A percentile compares a stretch with the other conserved stretches of the same genome.
Conservation (phyloP, 129 eudicot species). For the Chrysanthemum makinoi region DNA sequence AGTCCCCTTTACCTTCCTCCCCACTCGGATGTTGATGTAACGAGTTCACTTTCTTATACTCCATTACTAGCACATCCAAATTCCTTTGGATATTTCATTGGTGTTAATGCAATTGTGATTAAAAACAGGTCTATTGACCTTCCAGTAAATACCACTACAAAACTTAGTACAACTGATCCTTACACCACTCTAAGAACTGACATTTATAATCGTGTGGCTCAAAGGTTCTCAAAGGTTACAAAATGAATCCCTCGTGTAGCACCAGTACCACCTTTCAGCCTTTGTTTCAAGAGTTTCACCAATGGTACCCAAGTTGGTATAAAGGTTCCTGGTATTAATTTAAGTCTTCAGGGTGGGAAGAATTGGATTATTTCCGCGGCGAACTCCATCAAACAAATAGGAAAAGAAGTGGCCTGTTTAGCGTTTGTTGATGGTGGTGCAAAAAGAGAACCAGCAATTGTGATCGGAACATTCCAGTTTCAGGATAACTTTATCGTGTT, state of each 20-base stretch:
- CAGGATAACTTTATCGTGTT: slow-evolving; percentile 26
- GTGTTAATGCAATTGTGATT: too few species aligned
- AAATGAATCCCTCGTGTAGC: slow-evolving; percentile 3
- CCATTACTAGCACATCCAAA: too few species aligned
- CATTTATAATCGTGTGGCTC: slow-evolving; percentile 6
- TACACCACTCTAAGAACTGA: slow-evolving; percentile 24
- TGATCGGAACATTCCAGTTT: slow-evolving; percentile 29
- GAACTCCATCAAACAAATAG: slow-evolving; percentile 32
- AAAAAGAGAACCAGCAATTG: slow-evolving; percentile 11
- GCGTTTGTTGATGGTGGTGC: slow-evolving; percentile 33
- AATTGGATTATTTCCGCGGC: slow-evolving; percentile 29
- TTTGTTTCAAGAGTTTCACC: slow-evolving; percentile 3
- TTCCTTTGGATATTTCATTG: too few species aligned
- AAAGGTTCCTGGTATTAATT: slow-evolving; percentile 22
- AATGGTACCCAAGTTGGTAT: slow-evolving; percentile 3
- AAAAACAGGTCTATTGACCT: too few species aligned
- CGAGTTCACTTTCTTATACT: too few species aligned
- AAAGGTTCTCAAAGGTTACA: background rate
- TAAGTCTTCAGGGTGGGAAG: slow-evolving; percentile 10
- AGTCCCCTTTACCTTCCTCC: too few species aligned
- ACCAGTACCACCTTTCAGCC: slow-evolving; percentile 11
- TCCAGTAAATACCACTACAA: too few species aligned
- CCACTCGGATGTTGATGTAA: too few species aligned
- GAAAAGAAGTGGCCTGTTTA: slow-evolving; percentile 26
- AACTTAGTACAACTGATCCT: background rate